phyloP scores from a whole-genome alignment of 768 basidiomycete species.

The Chlorophyllum brunneum region DNA sequence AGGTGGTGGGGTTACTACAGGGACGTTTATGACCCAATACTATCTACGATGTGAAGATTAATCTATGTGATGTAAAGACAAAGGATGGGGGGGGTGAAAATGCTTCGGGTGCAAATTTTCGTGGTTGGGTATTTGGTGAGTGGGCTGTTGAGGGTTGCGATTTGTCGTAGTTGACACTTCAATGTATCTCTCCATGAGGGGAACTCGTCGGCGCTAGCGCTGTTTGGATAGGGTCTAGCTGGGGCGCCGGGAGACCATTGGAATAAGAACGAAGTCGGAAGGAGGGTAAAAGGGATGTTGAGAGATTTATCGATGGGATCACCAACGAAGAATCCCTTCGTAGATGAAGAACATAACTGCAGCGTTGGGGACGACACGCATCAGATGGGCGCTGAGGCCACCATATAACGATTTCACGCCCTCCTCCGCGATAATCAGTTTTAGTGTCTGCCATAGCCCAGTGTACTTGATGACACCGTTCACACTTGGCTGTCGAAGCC shows the following conservation, averaged over 20 bases:
- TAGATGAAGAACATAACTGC: constrained; percentile 97
- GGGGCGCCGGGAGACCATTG: too few species aligned
- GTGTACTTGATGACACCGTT: constrained; percentile 81
- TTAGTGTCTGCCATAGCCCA: constrained; percentile 80
- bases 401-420: constrained; percentile 84
- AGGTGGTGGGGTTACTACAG: neutral
- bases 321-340: constrained; percentile 75
- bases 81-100: neutral
- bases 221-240: too few species aligned
- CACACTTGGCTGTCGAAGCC: constrained; percentile 83
- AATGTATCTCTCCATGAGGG: neutral
- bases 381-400: constrained; percentile 90
- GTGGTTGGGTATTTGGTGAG: neutral
- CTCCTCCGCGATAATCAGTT: constrained; percentile 85
- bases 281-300: neutral
- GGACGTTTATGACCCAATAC: neutral
- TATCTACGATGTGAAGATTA: neutral
- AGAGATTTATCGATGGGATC: constrained; percentile 10
- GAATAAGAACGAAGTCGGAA: too few species aligned
- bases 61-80: neutral
- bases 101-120: too few species aligned
- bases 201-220: too few species aligned
- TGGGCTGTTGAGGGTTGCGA: neutral
- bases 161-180: neutral
- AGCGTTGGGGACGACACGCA: constrained; percentile 97